Percentiles rank a stretch among this genome's conserved stretches.
Conservation (phyloP, 352 stramenopile species). For the Pythium aphanidermatum region DNA sequence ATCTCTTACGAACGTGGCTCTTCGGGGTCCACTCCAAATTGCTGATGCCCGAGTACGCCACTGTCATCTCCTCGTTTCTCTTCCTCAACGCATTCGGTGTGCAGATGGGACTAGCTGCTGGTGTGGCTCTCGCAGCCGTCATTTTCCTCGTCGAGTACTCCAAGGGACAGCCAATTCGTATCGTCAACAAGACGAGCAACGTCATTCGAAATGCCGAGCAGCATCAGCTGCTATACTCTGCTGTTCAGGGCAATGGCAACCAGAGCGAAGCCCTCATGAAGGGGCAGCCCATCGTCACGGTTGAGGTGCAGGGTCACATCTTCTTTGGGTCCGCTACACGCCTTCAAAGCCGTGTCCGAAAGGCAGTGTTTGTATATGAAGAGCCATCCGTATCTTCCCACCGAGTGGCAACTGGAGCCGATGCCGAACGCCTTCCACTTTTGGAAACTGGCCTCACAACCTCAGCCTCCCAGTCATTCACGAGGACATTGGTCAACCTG, state of each 20-base stretch:
- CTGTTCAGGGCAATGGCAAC: not conserved
- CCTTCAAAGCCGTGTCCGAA: conserved; percentile 62
- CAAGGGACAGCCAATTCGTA: conserved; percentile 45
- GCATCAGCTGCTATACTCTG: conserved; percentile 38
- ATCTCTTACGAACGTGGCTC: conserved; percentile 88
- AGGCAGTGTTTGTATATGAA: conserved; percentile 43
- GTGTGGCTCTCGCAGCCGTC: conserved; percentile 54
- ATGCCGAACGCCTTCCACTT: conserved; percentile 24
- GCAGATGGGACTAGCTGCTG: conserved; percentile 71
- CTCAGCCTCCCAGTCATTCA: conserved; percentile 1
- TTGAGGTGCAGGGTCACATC: conserved; percentile 66
- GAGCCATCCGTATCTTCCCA: not conserved
- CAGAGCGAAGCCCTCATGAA: conserved; percentile 19
- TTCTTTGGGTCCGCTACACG: conserved; percentile 74
- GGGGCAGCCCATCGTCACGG: conserved; percentile 52
- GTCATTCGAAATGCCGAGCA: conserved; percentile 59
- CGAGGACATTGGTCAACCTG: conserved; percentile 32
- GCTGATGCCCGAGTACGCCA: conserved; percentile 81
- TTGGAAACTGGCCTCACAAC: conserved; percentile 9
- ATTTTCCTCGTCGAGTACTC: conserved; percentile 81
- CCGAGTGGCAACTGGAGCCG: not conserved
- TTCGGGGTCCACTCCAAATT: conserved; percentile 55
- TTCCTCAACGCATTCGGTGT: conserved; percentile 88
- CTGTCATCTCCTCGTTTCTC: conserved; percentile 89
- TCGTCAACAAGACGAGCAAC: conserved; percentile 58